These are phyloP conservation scores for Anisodus tanguticus DNA, from an alignment of 257 asterid genomes.

Conservation along the genomic window DNA sequence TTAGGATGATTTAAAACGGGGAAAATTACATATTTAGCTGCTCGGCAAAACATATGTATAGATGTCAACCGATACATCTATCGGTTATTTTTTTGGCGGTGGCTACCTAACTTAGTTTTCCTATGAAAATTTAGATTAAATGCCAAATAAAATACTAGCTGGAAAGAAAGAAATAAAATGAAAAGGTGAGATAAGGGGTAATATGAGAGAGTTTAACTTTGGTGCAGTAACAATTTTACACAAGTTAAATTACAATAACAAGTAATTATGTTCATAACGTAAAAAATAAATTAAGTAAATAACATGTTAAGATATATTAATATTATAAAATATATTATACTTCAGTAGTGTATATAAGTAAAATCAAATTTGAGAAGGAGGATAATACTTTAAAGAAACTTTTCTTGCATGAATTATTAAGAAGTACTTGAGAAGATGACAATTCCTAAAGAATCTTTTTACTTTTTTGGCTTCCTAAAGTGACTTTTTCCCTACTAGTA, in stretches of 20 bases:
- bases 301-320: too few relatives aligned
- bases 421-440: conserved; percentile 25
- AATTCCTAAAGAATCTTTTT: background rate
- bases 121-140: too few relatives aligned
- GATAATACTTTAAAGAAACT: background rate
- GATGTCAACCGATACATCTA: too few relatives aligned
- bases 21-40: too few relatives aligned
- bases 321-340: background rate
- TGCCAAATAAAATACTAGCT: background rate
- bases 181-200: background rate
- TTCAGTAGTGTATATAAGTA: background rate
- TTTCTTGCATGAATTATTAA: conserved; percentile 23
- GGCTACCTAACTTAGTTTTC: too few relatives aligned
- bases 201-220: background rate
- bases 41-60: too few relatives aligned
- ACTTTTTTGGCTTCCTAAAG: conserved; percentile 21
- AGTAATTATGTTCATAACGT: too few relatives aligned
- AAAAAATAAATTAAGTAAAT: too few relatives aligned
- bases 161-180: background rate
- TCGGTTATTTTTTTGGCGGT: too few relatives aligned
- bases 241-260: background rate
- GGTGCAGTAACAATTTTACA: background rate
- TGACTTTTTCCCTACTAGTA: background rate
- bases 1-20: background rate
- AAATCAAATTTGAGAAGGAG: background rate